Conservation (phyloP, 768 basidiomycete species). For the Leccinellum luteum region DNA sequence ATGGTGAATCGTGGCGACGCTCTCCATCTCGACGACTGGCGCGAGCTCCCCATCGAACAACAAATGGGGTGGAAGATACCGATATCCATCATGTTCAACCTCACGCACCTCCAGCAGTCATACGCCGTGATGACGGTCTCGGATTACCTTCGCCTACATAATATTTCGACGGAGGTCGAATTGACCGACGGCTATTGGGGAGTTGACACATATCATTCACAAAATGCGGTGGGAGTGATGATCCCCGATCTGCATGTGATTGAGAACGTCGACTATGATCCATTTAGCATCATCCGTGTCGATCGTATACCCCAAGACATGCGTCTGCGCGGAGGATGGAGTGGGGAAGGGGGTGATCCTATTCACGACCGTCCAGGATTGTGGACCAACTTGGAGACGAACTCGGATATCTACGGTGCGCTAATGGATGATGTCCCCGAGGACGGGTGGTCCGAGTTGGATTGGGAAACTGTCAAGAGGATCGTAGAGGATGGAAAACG, state of each 20-base stretch:
- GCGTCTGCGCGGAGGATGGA: background rate
- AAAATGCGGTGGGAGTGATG: background rate
- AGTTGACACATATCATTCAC: constrained; percentile 32
- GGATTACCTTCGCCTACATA: constrained; percentile 43
- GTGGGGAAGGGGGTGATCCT: too few species aligned
- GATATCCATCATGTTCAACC: constrained; percentile 41
- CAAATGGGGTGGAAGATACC: constrained; percentile 36
- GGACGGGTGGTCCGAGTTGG: background rate
- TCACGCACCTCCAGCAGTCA: constrained; percentile 35
- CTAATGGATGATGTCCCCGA: background rate
- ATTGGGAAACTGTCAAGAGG: constrained; percentile 10
- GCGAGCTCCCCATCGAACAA: constrained; percentile 34
- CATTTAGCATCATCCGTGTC: background rate
- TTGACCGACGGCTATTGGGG: constrained; percentile 38
- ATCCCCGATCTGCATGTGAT: background rate
- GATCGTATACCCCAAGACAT: background rate
- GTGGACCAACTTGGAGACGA: background rate
- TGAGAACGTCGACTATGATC: background rate
- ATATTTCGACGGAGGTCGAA: constrained; percentile 32
- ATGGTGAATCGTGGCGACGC: constrained; percentile 49
- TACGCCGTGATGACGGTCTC: constrained; percentile 39
- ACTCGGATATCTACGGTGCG: background rate
- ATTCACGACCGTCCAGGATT: background rate
- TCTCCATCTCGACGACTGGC: constrained; percentile 38
- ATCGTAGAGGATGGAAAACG: constrained; percentile 22